phyloP scores from a whole-genome alignment of 306 rosid species.

The Herpetospermum pedunculosum region DNA sequence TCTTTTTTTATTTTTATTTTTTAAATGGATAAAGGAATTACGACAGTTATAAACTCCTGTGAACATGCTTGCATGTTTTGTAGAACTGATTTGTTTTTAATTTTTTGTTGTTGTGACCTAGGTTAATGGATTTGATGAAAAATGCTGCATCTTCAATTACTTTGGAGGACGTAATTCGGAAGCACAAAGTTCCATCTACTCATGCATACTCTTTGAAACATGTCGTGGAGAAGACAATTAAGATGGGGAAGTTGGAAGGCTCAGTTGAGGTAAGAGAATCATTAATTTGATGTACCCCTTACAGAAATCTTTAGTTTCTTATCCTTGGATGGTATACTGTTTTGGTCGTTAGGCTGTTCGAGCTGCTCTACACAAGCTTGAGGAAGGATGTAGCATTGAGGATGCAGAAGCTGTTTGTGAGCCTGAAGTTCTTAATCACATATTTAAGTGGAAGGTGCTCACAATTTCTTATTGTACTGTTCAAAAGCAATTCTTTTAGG shows the following conservation, averaged over 20 bases:
- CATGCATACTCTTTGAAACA: slow-evolving; percentile 28
- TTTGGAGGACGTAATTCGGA: slow-evolving; percentile 40
- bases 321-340: neutral
- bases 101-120: slow-evolving; percentile 17
- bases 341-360: slow-evolving; percentile 51
- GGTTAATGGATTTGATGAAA: slow-evolving; percentile 49
- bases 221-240: slow-evolving; percentile 59
- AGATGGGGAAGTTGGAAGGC: slow-evolving; percentile 74
- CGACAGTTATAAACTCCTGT: neutral
- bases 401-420: slow-evolving; percentile 74
- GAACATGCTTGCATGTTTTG: neutral
- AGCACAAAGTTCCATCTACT: slow-evolving; percentile 44
- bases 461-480: slow-evolving; percentile 8
- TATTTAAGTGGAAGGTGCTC: slow-evolving; percentile 80
- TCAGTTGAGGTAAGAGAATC: slow-evolving; percentile 46
- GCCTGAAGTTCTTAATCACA: slow-evolving; percentile 46
- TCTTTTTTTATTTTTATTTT: too few relatives aligned
- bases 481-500: neutral
- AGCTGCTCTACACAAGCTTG: slow-evolving; percentile 60
- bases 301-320: neutral
- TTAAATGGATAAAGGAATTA: neutral
- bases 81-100: neutral
- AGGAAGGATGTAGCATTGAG: slow-evolving; percentile 44
- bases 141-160: slow-evolving; percentile 50
- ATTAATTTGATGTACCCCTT: neutral